Percentiles rank a stretch among this genome's conserved stretches.
Conservation (phyloP, 495 filamentous ascomycete genomes). For the Diplogelasinospora grovesii region DNA sequence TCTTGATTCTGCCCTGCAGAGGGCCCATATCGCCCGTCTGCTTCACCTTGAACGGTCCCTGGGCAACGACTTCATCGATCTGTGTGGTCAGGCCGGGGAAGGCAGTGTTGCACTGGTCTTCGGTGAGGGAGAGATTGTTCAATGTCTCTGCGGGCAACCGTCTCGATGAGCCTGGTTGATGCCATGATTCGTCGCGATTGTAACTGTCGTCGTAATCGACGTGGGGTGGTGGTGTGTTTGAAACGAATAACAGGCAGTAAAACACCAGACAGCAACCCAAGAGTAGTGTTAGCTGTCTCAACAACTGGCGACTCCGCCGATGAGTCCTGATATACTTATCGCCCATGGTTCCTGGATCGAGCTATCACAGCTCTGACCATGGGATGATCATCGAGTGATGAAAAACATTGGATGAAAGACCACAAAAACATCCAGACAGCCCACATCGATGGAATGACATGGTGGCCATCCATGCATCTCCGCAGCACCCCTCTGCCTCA, state of each 20-base stretch:
- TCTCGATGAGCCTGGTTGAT: slow-evolving; percentile 1
- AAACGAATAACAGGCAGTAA: slow-evolving; percentile 32
- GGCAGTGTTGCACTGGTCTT: slow-evolving; percentile 31
- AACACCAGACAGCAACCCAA: slow-evolving; percentile 24
- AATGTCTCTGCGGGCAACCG: slow-evolving; percentile 22
- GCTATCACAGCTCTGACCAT: too few relatives aligned
- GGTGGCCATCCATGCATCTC: too few relatives aligned
- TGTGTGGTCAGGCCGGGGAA: slow-evolving; percentile 43
- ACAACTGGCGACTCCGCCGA: slow-evolving; percentile 21
- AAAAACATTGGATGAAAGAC: too few relatives aligned
- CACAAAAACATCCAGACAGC: too few relatives aligned
- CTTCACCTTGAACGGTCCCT: slow-evolving; percentile 38
- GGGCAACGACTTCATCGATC: slow-evolving; percentile 37
- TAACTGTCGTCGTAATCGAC: too few relatives aligned
- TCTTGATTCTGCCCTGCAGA: slow-evolving; percentile 34
- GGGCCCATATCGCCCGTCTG: slow-evolving; percentile 31
- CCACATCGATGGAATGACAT: too few relatives aligned
- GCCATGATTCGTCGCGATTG: too few relatives aligned
- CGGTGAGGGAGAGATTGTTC: slow-evolving; percentile 34
- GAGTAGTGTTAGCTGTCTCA: slow-evolving; percentile 24
- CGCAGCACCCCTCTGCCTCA: too few relatives aligned
- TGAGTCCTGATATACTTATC: slow-evolving; percentile 13
- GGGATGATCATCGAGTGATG: too few relatives aligned
- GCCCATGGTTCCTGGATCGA: slow-evolving; percentile 7
- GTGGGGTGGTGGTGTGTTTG: slow-evolving; percentile 6